Base-by-base conservation (phyloP, 805 yeast species). In the Candida railenensis region DNA sequence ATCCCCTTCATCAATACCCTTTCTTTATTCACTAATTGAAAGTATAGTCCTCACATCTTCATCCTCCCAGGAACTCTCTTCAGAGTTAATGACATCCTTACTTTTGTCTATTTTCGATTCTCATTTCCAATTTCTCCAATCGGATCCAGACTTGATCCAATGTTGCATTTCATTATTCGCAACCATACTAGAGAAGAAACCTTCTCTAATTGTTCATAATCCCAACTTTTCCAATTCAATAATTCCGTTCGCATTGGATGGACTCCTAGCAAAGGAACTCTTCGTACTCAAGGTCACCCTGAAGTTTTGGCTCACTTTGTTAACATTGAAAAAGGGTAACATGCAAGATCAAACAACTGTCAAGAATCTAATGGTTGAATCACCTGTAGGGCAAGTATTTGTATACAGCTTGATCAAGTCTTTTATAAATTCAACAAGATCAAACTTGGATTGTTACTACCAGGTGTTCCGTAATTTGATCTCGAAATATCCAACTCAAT, bases 61-160 rank as follows among this genome's bases (percentile, higher is more conserved):
- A 7, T 25, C 30, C 11, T 63, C 61, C 47, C 57, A 59, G 9
- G 52, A 51, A 0, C 48, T 78, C 8, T 50, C 62, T 3, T 55
- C 65, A 0, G 62, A 61, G 1, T 56, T 58, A 7, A 61, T 78
- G 25, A 67, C 64, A 22, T 62, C 59, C 4, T 56, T 79, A 11
- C 53, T 81, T 4, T 51, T 65, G 9, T 53, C 61, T 20, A 59
- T 77, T 2, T 74, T 81, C 44, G 48, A 73, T 2, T 53, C 60
- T 2, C 66, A 65, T 36, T 51, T 71, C 8, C 56, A 53, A 1
- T 42, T 66, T 1, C 63, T 83, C 4, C 62, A 65, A 3, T 52
- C 59, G 2, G 91, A 86, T 57, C 83, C 87, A 0, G 91, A 86
- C 55, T 54, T 81, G 34, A 54, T 80, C 14, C 83, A 81, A 53